phyloP scores from a whole-genome alignment of 2,329 filamentous ascomycete species.

The Drechslerella dactyloides region DNA sequence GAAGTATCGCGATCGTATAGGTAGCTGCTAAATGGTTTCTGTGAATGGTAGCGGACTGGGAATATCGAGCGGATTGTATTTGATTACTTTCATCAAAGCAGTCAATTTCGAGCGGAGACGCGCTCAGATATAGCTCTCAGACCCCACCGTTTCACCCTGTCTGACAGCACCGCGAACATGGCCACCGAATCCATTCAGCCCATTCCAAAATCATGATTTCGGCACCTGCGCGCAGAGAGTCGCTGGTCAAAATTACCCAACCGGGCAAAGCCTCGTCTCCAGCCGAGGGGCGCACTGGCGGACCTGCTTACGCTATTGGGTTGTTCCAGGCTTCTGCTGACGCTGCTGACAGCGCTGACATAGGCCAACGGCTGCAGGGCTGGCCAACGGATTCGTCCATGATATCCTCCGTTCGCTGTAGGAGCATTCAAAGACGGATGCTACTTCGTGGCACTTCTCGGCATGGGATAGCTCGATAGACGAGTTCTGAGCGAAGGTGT shows the following conservation, averaged over 20 bases:
- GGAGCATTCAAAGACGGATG: not conserved
- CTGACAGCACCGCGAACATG: conserved; percentile 6
- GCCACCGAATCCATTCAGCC: conserved; percentile 14
- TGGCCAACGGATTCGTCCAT: not conserved
- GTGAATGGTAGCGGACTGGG: no score
- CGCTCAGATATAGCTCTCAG: not conserved
- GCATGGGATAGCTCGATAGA: not conserved
- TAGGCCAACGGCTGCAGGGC: not conserved
- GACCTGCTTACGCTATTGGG: conserved; percentile 41
- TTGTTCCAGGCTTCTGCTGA: conserved; percentile 1
- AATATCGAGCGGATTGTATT: no score
- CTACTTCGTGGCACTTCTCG: not conserved
- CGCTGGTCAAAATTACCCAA: conserved; percentile 48
- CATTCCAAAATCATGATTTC: conserved; percentile 34
- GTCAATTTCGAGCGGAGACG: not conserved
- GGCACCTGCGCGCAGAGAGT: conserved; percentile 24
- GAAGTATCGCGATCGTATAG: not conserved
- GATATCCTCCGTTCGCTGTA: no score
- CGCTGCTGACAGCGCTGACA: not conserved
- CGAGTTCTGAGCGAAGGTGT: not conserved
- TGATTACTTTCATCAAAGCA: no score
- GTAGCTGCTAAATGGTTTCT: not conserved
- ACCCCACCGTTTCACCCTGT: not conserved
- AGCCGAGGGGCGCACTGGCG: conserved; percentile 23
- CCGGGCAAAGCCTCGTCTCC: conserved; percentile 19